Conservation (phyloP, 1,284 basidiomycete genomes). For the Rhodotorula sp. region DNA sequence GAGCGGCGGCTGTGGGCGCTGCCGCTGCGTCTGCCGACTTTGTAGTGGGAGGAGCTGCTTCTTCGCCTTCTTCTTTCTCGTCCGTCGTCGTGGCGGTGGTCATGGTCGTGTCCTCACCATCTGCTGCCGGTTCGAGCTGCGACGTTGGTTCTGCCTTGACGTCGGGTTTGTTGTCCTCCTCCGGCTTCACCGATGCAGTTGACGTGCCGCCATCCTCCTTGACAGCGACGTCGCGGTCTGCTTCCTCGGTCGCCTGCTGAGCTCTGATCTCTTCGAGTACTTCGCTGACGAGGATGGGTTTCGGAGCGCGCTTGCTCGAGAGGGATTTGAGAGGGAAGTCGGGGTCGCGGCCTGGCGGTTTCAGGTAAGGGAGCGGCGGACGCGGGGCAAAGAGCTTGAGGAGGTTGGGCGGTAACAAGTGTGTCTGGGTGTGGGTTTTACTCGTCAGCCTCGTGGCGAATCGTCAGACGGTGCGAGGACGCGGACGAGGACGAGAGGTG, state of each 20-base stretch:
- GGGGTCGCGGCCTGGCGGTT: conserved; percentile 78
- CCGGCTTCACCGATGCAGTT: conserved; percentile 41
- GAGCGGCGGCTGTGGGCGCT: not conserved
- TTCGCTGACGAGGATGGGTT: conserved; percentile 65
- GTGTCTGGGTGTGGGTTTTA: conserved; percentile 31
- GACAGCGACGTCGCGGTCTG: conserved; percentile 60
- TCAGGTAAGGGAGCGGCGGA: conserved; percentile 76
- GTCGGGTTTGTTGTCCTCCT: conserved; percentile 61
- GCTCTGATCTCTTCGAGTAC: conserved; percentile 74
- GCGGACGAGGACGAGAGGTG: not conserved
- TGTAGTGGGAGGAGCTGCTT: conserved; percentile 7
- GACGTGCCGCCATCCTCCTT: not conserved
- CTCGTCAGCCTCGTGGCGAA: not conserved
- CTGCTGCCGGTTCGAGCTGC: conserved; percentile 2
- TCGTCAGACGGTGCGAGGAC: not conserved
- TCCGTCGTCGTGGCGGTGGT: conserved; percentile 23
- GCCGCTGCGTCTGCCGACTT: not conserved
- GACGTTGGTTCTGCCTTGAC: conserved; percentile 55
- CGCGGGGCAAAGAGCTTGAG: conserved; percentile 91
- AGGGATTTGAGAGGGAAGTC: conserved; percentile 58
- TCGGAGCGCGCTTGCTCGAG: conserved; percentile 59
- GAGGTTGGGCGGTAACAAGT: conserved; percentile 82
- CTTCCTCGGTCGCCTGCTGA: conserved; percentile 50
- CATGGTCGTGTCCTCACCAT: conserved; percentile 39
- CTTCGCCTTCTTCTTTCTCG: conserved; percentile 51